Percentiles rank a stretch among this genome's conserved stretches.
Conservation (phyloP, 1,139 yeast genomes). For the Lodderomyces oxycetoniae region DNA sequence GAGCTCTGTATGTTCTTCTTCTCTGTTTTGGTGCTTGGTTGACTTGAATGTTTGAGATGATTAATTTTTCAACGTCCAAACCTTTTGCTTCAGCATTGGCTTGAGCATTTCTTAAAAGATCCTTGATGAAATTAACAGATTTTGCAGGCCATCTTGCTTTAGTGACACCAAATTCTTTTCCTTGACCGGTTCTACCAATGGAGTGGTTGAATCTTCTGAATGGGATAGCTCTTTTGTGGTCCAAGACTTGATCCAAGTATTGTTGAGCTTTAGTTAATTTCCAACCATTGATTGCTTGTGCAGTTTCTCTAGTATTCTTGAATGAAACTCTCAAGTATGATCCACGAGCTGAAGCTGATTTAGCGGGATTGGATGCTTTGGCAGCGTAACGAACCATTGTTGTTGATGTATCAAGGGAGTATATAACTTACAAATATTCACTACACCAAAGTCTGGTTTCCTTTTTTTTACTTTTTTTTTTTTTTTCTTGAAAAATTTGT, state of each 20-base stretch:
- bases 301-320: conserved; percentile 99
- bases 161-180: conserved; percentile 99
- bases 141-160: conserved; percentile 99
- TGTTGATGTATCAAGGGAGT: conserved; percentile 2
- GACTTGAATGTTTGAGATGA: conserved; percentile 97
- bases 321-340: conserved; percentile 98
- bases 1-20: conserved; percentile 99
- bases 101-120: conserved; percentile 94
- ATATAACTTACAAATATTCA: too few species aligned
- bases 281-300: conserved; percentile 98
- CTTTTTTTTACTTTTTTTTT: conserved; percentile 1
- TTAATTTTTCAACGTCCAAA: conserved; percentile 89
- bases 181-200: conserved; percentile 99
- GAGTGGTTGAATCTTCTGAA: conserved; percentile 97
- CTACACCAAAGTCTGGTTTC: not conserved
- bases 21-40: conserved; percentile 99
- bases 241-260: conserved; percentile 94
- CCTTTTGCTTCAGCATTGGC: conserved; percentile 99
- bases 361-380: conserved; percentile 98
- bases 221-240: conserved; percentile 99
- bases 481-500: not conserved
- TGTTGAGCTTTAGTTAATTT: conserved; percentile 91
- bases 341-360: conserved; percentile 99
- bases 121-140: conserved; percentile 94
- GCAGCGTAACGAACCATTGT: conserved; percentile 86